Evolutionary conservation across 176 grass and related monocot species (phyloP).

Genomic region (Oryza glaberrima): DNA sequence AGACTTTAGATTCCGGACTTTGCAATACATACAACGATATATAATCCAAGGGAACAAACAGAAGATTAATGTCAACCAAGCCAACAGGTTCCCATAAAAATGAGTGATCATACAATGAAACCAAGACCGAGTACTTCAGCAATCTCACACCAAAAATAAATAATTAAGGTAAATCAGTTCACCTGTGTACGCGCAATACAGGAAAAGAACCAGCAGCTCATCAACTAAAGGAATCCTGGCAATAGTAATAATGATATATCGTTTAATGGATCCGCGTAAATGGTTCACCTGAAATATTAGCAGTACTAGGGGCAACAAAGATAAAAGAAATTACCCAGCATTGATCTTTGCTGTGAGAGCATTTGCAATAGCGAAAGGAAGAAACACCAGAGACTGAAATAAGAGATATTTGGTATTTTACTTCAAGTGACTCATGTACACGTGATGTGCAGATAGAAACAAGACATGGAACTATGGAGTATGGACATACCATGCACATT

Average conservation of each 20-base stretch:
- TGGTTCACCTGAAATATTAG: not conserved
- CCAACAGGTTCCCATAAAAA: not conserved
- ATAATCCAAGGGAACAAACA: not conserved
- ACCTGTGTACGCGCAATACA: slow-evolving; percentile 84
- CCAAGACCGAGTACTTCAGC: not conserved
- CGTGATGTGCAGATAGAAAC: slow-evolving; percentile 5
- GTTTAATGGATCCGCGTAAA: slow-evolving; percentile 26
- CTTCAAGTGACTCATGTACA: slow-evolving; percentile 14
- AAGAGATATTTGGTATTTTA: slow-evolving; percentile 29
- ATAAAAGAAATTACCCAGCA: slow-evolving; percentile 61
- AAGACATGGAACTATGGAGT: not conserved
- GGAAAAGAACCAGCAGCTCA: slow-evolving; percentile 71
- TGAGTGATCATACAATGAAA: not conserved
- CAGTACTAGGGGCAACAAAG: not conserved
- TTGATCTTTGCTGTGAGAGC: slow-evolving; percentile 87
- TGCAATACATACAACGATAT: not conserved
- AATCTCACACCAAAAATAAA: slow-evolving; percentile 2
- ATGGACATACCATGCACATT: slow-evolving; percentile 82
- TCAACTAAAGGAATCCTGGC: slow-evolving; percentile 77
- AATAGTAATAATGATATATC: slow-evolving; percentile 18
- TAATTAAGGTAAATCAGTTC: not conserved
- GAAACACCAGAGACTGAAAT: slow-evolving; percentile 83
- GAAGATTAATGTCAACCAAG: slow-evolving; percentile 20
- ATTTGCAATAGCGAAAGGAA: slow-evolving; percentile 89
- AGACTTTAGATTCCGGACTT: not conserved